phyloP scores from a whole-genome alignment of 2,329 filamentous ascomycete genomes.

The Hypomyces perniciosus region DNA sequence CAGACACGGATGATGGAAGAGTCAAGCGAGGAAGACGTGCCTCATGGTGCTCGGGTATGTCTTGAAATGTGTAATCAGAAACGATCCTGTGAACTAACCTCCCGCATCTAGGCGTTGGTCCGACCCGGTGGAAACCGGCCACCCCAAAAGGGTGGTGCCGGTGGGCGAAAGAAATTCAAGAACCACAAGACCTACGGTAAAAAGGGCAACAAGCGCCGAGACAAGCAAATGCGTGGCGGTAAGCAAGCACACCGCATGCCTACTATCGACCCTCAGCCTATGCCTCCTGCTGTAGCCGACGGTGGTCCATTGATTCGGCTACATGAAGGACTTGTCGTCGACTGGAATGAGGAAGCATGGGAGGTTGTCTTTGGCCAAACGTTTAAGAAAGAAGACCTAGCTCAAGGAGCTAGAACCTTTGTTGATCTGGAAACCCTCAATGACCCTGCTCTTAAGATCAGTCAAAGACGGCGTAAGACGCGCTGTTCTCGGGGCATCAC shows the following conservation, averaged over 20 bases:
- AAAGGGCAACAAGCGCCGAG: slow-evolving; percentile 42
- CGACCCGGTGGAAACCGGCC: slow-evolving; percentile 15
- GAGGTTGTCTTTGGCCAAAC: slow-evolving; percentile 62
- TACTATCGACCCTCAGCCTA: slow-evolving; percentile 29
- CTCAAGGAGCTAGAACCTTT: slow-evolving; percentile 57
- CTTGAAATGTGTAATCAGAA: neutral
- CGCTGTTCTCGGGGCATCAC: slow-evolving; percentile 59
- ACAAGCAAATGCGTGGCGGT: slow-evolving; percentile 34
- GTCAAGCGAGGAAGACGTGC: slow-evolving; percentile 49
- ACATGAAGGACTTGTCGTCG: slow-evolving; percentile 78
- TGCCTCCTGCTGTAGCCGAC: slow-evolving; percentile 34
- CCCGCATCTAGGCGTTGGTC: slow-evolving; percentile 1
- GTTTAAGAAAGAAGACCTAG: slow-evolving; percentile 30
- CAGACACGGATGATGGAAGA: slow-evolving; percentile 55
- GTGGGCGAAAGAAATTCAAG: slow-evolving; percentile 45
- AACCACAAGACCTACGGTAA: slow-evolving; percentile 41
- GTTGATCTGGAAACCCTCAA: slow-evolving; percentile 45
- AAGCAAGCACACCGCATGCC: slow-evolving; percentile 33
- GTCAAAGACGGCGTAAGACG: slow-evolving; percentile 57
- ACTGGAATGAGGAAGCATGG: slow-evolving; percentile 70
- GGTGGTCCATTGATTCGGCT: slow-evolving; percentile 66
- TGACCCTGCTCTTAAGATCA: slow-evolving; percentile 59
- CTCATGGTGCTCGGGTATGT: slow-evolving; percentile 22
- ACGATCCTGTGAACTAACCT: neutral
- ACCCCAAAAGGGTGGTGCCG: slow-evolving; percentile 21